A percentile compares a stretch with the other conserved stretches of the same genome.
Conservation (phyloP, 2,329 filamentous ascomycete genomes). For the Aurifilum marmelostoma region DNA sequence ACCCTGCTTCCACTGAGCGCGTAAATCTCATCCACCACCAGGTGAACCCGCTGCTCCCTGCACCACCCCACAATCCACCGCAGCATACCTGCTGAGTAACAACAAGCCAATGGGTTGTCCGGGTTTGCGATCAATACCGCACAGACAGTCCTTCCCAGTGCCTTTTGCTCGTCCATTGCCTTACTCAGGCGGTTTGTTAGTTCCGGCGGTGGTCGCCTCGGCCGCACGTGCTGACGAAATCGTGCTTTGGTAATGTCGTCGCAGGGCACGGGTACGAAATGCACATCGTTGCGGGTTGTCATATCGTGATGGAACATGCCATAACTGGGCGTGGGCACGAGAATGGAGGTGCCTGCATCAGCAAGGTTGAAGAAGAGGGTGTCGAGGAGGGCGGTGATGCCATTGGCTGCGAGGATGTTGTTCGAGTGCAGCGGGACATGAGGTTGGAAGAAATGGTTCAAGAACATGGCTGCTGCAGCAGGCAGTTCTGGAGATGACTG, state of each 20-base stretch:
- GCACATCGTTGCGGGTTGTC: conserved; percentile 24
- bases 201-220: conserved; percentile 24
- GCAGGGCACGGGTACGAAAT: conserved; percentile 21
- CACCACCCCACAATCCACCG: conserved; percentile 24
- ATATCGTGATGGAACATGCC: conserved; percentile 26
- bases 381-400: conserved; percentile 24
- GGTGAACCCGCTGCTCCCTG: conserved; percentile 20
- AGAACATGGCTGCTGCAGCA: conserved; percentile 20
- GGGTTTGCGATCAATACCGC: conserved; percentile 27
- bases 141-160: conserved; percentile 20
- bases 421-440: conserved; percentile 12
- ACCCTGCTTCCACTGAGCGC: conserved; percentile 20
- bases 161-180: conserved; percentile 19
- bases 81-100: conserved; percentile 22
- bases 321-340: conserved; percentile 25
- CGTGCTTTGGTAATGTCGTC: conserved; percentile 27
- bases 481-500: conserved; percentile 22
- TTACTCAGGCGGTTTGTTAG: conserved; percentile 17
- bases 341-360: conserved; percentile 23
- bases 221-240: conserved; percentile 24
- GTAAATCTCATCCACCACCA: conserved; percentile 28
- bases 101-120: conserved; percentile 25
- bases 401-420: conserved; percentile 24
- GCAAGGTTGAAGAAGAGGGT: conserved; percentile 27
- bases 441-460: conserved; percentile 25